A percentile compares a stretch with the other conserved stretches of the same genome.
phyloP scores from a whole-genome alignment of 257 asterid genomes.

The Ehretia macrophylla region DNA sequence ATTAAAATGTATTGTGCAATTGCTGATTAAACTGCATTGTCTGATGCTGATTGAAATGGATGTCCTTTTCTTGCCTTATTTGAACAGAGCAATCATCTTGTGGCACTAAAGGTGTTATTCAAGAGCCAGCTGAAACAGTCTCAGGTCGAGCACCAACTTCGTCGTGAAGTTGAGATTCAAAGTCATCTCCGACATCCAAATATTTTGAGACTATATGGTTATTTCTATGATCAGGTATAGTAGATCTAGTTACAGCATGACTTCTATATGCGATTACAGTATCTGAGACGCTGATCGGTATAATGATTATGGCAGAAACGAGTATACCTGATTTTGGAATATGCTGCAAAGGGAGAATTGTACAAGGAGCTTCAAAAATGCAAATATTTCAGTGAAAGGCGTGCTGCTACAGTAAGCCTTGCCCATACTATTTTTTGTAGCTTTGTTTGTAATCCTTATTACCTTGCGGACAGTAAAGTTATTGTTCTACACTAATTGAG shows the following conservation, averaged over 20 bases:
- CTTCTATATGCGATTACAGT: not conserved
- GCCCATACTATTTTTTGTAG: not conserved
- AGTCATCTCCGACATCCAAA: constrained; percentile 95
- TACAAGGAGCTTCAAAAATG: constrained; percentile 82
- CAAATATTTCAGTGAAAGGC: constrained; percentile 79
- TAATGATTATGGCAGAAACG: constrained; percentile 60
- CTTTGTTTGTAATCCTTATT: not conserved
- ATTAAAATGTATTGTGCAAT: no score
- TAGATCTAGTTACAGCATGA: constrained; percentile 5
- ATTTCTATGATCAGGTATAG: constrained; percentile 82
- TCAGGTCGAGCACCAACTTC: constrained; percentile 94
- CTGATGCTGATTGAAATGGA: no score
- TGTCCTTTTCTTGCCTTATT: no score
- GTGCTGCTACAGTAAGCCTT: constrained; percentile 82
- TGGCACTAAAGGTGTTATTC: constrained; percentile 84
- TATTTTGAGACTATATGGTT: constrained; percentile 86
- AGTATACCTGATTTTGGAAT: constrained; percentile 84
- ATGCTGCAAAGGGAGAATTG: constrained; percentile 94
- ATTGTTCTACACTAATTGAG: constrained; percentile 1
- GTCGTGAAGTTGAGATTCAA: constrained; percentile 95
- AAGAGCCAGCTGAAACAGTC: constrained; percentile 88
- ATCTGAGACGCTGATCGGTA: constrained; percentile 9
- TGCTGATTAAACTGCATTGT: no score
- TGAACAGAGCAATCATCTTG: constrained; percentile 79
- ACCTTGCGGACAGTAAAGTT: constrained; percentile 7